Percentiles rank a stretch among this genome's conserved stretches.
phyloP scores from a whole-genome alignment of 2,329 filamentous ascomycete species.

The Hortaea werneckii region DNA sequence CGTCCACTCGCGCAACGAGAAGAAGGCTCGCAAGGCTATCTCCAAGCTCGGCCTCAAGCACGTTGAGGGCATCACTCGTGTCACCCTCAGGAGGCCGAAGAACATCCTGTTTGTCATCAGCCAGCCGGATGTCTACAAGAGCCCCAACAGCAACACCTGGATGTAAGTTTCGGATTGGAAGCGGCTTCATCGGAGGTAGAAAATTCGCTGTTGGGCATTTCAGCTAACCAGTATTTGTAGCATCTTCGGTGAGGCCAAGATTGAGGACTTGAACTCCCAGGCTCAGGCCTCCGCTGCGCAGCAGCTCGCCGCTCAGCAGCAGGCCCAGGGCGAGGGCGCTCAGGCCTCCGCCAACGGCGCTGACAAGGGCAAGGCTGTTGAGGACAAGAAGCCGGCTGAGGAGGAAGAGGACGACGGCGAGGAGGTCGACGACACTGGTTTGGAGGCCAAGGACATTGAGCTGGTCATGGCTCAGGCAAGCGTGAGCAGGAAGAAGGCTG shows the following conservation, averaged over 20 bases:
- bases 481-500: constrained; percentile 94
- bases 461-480: constrained; percentile 96
- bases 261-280: constrained; percentile 98
- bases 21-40: constrained; percentile 99
- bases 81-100: constrained; percentile 96
- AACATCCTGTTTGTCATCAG: constrained; percentile 99
- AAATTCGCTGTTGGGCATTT: background rate
- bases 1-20: constrained; percentile 98
- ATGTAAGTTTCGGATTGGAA: constrained; percentile 58
- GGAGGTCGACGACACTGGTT: constrained; percentile 86
- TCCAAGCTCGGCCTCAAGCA: constrained; percentile 96
- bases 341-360: constrained; percentile 68
- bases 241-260: constrained; percentile 99
- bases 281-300: constrained; percentile 92
- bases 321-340: constrained; percentile 61
- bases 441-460: constrained; percentile 99
- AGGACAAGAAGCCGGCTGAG: constrained; percentile 48
- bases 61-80: constrained; percentile 92
- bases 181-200: background rate
- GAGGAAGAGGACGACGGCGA: constrained; percentile 85
- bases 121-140: constrained; percentile 99
- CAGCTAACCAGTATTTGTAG: constrained; percentile 37
- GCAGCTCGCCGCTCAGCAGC: constrained; percentile 71
- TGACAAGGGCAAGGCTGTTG: constrained; percentile 63
- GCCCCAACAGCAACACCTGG: constrained; percentile 97